A percentile compares a stretch with the other conserved stretches of the same genome.
phyloP scores from a whole-genome alignment of 1,284 basidiomycete species.

The Sparassis latifolia region DNA sequence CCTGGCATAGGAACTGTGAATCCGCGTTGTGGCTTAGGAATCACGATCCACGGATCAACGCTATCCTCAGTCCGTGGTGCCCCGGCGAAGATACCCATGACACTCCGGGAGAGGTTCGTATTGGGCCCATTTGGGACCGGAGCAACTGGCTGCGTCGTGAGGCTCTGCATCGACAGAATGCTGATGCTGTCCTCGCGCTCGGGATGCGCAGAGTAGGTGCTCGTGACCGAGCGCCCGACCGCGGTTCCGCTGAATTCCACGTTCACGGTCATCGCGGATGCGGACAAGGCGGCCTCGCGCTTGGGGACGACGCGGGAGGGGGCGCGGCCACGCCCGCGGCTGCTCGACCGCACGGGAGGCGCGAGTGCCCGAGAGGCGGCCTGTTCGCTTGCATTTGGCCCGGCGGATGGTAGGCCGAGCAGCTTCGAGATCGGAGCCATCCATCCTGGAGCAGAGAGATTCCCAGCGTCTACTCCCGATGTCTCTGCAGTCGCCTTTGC shows the following conservation, averaged over 20 bases:
- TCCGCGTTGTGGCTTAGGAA: constrained; percentile 35
- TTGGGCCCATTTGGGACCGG: constrained; percentile 3
- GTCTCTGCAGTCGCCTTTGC: constrained; percentile 36
- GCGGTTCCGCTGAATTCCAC: constrained; percentile 86
- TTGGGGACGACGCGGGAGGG: constrained; percentile 56
- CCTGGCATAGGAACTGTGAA: constrained; percentile 1
- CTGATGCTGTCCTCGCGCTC: constrained; percentile 15
- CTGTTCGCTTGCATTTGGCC: constrained; percentile 9
- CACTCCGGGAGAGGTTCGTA: constrained; percentile 25
- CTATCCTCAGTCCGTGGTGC: constrained; percentile 43
- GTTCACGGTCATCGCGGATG: constrained; percentile 84
- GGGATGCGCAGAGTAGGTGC: constrained; percentile 35
- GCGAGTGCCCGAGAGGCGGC: constrained; percentile 21
- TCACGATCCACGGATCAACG: constrained; percentile 60
- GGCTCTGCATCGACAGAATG: constrained; percentile 11
- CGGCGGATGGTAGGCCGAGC: constrained; percentile 36
- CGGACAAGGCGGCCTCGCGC: constrained; percentile 72
- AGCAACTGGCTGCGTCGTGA: constrained; percentile 9
- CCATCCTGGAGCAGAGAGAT: constrained; percentile 48
- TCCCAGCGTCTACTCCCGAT: constrained; percentile 23
- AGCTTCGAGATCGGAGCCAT: constrained; percentile 80
- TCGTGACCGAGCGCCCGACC: constrained; percentile 68
- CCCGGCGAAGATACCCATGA: constrained; percentile 83
- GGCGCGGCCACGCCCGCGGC: constrained; percentile 19
- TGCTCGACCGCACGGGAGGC: constrained; percentile 20